Base-by-base conservation (phyloP, 495 filamentous ascomycete species). In the Viridothelium virens region DNA sequence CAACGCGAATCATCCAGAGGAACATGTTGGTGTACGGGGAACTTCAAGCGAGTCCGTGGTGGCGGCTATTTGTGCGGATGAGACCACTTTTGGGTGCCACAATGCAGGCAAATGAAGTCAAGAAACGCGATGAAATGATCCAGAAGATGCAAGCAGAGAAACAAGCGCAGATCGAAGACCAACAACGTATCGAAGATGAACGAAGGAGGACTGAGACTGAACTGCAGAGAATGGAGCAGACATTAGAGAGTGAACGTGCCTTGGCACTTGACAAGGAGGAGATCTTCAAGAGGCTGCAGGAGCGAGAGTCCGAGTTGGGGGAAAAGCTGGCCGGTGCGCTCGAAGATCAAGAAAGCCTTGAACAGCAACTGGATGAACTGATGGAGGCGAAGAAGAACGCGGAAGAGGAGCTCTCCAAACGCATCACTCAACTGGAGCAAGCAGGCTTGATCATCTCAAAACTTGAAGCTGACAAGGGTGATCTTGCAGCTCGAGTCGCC, bases 251-350 rank as follows among this genome's bases (percentile, higher is more conserved):
- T 67, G 95, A 99, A 77, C 86, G 95, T 64, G 90, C 92, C 31
- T 79, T 99, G 38, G 95, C 95, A 0, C 80, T 99, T 7, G 95
- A 99, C 75, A 99, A 97, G 73, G 95, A 99, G 69, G 94, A 97
- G 68, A 97, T 99, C 46, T 97, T 97, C 79, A 94, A 92, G 73
- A 84, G 95, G 18, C 81, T 97, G n/a, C 93, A 96, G 72, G 74
- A 88, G 44, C 86, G 93, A 34, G 94, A 97, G 74, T 85, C 87
- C 3, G 92, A 97, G 71, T 81, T 99, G 0, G 87, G 84, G 18
- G 95, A 99, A 71, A 96, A 97, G 77, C 80, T 99, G 31, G 84
- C 91, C 12, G 94, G 87, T 39, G 92, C 94, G n/a, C 83, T 97
- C 61, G 89, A 96, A 18, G 95, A 99, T 69, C 94, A 97, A 75